These are phyloP conservation scores for Pouteria glomerata DNA, from an alignment of 148 eudicot species.

Conservation along the genomic window DNA sequence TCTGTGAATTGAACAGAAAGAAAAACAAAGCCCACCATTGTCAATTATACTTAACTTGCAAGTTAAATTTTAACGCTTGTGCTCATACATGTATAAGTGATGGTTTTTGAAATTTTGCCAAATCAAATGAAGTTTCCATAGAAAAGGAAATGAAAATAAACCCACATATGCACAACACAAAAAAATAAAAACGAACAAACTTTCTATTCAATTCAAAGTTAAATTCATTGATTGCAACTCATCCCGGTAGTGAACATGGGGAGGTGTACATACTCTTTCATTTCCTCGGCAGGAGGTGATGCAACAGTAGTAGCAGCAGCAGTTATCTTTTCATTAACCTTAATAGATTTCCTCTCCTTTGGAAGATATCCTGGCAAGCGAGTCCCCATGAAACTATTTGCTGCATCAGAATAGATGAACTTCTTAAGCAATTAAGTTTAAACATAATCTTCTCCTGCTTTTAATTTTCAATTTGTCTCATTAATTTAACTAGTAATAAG, in stretches of 20 bases:
- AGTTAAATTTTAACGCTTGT: neutral
- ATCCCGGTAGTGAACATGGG: neutral
- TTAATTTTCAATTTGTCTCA: neutral
- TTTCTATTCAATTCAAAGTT: neutral
- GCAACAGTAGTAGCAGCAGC: constrained; percentile 50
- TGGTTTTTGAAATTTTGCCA: neutral
- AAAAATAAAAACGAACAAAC: neutral
- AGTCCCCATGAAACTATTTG: constrained; percentile 34
- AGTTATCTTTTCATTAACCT: constrained; percentile 14
- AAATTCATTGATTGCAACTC: neutral
- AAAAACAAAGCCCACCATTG: neutral
- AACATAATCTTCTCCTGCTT: neutral
- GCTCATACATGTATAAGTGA: neutral
- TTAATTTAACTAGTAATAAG: neutral
- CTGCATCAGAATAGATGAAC: constrained; percentile 27
- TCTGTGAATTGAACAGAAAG: neutral
- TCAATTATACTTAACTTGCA: neutral
- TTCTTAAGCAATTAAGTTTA: neutral
- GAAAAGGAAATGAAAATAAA: no score
- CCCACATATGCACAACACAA: no score
- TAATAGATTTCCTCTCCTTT: constrained; percentile 24
- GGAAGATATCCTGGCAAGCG: constrained; percentile 25
- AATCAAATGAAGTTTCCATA: neutral
- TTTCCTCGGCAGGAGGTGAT: constrained; percentile 43
- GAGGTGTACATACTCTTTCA: constrained; percentile 64